Conservation (phyloP, 345 rosid species). For the Eucalyptus marginata region DNA sequence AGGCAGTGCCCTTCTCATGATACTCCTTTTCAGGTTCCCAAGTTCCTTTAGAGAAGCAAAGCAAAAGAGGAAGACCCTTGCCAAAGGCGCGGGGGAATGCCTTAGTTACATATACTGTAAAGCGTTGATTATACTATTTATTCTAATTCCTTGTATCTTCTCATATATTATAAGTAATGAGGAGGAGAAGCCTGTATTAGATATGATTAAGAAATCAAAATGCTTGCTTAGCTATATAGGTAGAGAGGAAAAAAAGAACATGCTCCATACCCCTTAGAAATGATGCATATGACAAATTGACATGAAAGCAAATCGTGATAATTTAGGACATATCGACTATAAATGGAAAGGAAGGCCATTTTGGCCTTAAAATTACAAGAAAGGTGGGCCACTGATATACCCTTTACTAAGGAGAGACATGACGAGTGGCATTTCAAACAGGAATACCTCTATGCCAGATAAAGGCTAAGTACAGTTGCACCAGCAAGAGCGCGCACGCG, state of each 20-base stretch:
- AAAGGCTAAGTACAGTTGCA: neutral
- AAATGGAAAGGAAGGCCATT: neutral
- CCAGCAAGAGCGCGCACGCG: neutral
- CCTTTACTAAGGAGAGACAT: neutral
- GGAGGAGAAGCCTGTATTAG: neutral
- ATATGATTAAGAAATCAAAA: neutral
- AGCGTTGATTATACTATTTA: neutral
- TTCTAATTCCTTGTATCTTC: neutral
- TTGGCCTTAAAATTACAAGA: neutral
- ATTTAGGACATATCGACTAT: neutral
- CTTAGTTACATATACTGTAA: conserved; percentile 6
- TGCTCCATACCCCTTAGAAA: neutral
- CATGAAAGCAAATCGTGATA: neutral
- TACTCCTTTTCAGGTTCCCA: neutral
- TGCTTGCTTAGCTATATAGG: neutral
- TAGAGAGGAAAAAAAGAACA: neutral
- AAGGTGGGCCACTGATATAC: neutral
- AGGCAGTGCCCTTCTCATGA: conserved; percentile 39
- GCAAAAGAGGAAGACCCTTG: neutral
- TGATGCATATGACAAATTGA: neutral
- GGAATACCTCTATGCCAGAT: neutral
- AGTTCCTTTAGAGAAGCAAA: neutral
- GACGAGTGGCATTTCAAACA: neutral
- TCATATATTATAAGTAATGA: conserved; percentile 8
- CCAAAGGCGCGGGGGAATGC: neutral